Evolutionary conservation across 768 basidiomycete genomes (phyloP).

Genomic region (Xerocomellus chrysenteron): DNA sequence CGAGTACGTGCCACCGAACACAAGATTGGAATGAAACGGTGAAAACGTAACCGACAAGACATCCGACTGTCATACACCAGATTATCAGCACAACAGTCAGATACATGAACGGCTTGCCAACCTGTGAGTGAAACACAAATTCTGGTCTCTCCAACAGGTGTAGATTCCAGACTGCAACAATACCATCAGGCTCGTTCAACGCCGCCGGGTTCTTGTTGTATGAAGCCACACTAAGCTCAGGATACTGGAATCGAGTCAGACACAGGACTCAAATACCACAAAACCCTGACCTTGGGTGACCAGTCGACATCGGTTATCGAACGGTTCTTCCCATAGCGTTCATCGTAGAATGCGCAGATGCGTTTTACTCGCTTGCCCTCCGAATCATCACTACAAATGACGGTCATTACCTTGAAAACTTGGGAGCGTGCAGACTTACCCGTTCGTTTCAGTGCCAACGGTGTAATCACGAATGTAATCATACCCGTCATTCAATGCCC

Average conservation of each 20-base stretch:
- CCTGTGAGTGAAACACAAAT: constrained; percentile 98
- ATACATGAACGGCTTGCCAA: constrained; percentile 36
- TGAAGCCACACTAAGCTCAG: constrained; percentile 91
- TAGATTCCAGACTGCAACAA: constrained; percentile 97
- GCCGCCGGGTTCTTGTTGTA: constrained; percentile 98
- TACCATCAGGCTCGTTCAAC: constrained; percentile 93
- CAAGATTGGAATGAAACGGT: constrained; percentile 94
- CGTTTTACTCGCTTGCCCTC: constrained; percentile 88
- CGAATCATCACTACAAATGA: constrained; percentile 68
- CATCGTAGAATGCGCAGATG: constrained; percentile 94
- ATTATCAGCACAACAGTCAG: constrained; percentile 2
- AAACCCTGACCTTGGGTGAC: constrained; percentile 81
- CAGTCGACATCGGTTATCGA: constrained; percentile 97
- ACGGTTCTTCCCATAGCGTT: constrained; percentile 86
- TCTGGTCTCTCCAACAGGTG: constrained; percentile 95
- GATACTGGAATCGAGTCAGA: constrained; percentile 58
- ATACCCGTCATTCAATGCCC: constrained; percentile 92
- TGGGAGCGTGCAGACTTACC: constrained; percentile 48
- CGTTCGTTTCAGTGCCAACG: constrained; percentile 79
- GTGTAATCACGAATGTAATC: constrained; percentile 98
- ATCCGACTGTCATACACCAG: constrained; percentile 69
- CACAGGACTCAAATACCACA: not conserved
- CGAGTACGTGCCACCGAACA: constrained; percentile 99
- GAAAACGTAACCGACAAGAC: constrained; percentile 96
- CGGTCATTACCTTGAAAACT: constrained; percentile 5